These are phyloP conservation scores for Rhynchosporium agropyri DNA, from an alignment of 2,329 filamentous ascomycete species.

Conservation along the genomic window DNA sequence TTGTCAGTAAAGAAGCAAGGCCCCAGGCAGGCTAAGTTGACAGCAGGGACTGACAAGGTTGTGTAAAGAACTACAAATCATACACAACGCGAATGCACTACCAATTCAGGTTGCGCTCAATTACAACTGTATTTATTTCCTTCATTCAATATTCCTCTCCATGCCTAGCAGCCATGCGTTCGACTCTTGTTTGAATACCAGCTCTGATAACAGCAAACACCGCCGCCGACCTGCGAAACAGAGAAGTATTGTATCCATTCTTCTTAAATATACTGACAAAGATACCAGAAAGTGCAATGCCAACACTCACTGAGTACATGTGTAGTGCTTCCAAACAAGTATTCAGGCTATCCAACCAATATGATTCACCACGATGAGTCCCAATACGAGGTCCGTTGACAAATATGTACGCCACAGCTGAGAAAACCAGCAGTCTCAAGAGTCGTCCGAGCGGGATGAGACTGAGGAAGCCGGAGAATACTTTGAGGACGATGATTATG, in stretches of 20 bases:
- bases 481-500: not conserved
- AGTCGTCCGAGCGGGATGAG: too few relatives aligned
- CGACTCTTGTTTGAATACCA: not conserved
- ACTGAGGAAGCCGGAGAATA: not conserved
- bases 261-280: not conserved
- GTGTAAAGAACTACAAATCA: too few relatives aligned
- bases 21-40: not conserved
- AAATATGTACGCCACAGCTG: not conserved
- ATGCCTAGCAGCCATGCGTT: too few relatives aligned
- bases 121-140: too few relatives aligned
- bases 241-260: not conserved
- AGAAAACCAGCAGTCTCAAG: not conserved
- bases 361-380: not conserved
- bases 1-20: conserved; percentile 30
- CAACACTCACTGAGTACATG: not conserved
- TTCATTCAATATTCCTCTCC: too few relatives aligned
- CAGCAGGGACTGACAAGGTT: not conserved
- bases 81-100: too few relatives aligned
- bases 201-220: not conserved
- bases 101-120: too few relatives aligned
- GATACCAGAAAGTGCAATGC: conserved; percentile 1
- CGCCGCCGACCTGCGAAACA: not conserved
- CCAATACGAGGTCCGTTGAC: not conserved
- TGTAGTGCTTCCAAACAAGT: not conserved
- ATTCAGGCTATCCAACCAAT: not conserved